Percentiles rank a stretch among this genome's conserved stretches.
These are phyloP conservation scores for Striga asiatica DNA, from an alignment of 257 asterid species.

Conservation along the genomic window DNA sequence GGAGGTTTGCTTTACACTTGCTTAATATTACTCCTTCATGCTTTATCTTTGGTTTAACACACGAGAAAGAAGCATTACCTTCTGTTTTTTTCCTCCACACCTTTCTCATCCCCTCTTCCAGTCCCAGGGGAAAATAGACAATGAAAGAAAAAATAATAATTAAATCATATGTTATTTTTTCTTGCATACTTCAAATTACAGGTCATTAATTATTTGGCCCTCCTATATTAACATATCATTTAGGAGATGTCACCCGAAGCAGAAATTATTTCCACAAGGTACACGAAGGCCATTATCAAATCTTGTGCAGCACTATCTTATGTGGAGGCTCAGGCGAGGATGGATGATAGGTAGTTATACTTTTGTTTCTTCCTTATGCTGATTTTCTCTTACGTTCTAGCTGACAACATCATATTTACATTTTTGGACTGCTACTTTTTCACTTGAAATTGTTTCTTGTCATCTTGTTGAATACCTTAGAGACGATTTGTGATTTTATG, in stretches of 20 bases:
- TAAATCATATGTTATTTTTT: neutral
- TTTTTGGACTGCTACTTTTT: conserved; percentile 6
- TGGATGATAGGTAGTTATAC: conserved; percentile 79
- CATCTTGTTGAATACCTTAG: conserved; percentile 2
- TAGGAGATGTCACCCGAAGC: conserved; percentile 98
- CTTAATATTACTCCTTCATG: neutral
- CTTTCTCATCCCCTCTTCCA: no score
- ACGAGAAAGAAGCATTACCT: no score
- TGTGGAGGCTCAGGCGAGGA: conserved; percentile 99
- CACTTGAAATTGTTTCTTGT: neutral
- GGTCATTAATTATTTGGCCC: conserved; percentile 1
- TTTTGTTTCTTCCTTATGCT: neutral
- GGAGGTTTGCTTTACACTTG: no score
- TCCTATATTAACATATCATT: conserved; percentile 13
- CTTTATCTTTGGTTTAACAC: no score
- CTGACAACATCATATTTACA: neutral
- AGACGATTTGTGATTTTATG: neutral
- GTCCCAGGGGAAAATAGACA: no score
- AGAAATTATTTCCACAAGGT: conserved; percentile 75
- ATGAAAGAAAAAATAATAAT: no score
- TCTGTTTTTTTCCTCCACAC: no score
- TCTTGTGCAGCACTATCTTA: conserved; percentile 95
- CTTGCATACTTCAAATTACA: neutral
- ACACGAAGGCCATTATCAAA: conserved; percentile 76
- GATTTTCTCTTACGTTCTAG: neutral